phyloP scores from a whole-genome alignment of 176 grass and related monocot species.

The Musa acuminata region DNA sequence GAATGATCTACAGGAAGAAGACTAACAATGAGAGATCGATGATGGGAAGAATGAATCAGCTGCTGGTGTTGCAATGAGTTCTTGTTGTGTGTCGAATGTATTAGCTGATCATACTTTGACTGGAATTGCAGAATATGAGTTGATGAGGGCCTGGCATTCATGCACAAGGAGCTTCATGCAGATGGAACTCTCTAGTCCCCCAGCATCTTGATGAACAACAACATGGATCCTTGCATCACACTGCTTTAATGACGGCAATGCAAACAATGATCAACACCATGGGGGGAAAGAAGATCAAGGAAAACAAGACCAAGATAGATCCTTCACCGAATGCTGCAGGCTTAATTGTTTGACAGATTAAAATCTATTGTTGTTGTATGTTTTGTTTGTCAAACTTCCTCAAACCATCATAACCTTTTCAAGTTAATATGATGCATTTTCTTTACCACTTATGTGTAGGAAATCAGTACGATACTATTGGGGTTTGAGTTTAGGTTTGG shows the following conservation, averaged over 20 bases:
- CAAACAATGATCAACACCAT: conserved; percentile 34
- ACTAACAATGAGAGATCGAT: neutral
- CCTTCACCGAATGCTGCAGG: no score
- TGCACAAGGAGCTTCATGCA: conserved; percentile 33
- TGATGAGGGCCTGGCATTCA: conserved; percentile 49
- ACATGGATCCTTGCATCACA: conserved; percentile 57
- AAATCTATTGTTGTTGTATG: no score
- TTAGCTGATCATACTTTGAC: conserved; percentile 9
- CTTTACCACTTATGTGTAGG: no score
- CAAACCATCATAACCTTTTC: no score
- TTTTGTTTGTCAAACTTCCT: no score
- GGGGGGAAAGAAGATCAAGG: conserved; percentile 36
- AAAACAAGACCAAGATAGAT: neutral
- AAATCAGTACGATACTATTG: no score
- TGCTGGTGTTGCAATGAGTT: neutral
- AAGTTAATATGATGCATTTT: no score
- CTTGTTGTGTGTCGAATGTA: no score
- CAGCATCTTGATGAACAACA: conserved; percentile 45
- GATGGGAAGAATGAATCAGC: neutral
- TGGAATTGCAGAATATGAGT: conserved; percentile 39
- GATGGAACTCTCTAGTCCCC: conserved; percentile 43
- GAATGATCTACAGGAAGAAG: neutral
- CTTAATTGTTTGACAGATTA: no score
- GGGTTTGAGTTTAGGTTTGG: neutral
- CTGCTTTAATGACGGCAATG: conserved; percentile 33